Evolutionary conservation across 2,329 filamentous ascomycete genomes (phyloP).

Genomic region (Fusarium cicatricum): DNA sequence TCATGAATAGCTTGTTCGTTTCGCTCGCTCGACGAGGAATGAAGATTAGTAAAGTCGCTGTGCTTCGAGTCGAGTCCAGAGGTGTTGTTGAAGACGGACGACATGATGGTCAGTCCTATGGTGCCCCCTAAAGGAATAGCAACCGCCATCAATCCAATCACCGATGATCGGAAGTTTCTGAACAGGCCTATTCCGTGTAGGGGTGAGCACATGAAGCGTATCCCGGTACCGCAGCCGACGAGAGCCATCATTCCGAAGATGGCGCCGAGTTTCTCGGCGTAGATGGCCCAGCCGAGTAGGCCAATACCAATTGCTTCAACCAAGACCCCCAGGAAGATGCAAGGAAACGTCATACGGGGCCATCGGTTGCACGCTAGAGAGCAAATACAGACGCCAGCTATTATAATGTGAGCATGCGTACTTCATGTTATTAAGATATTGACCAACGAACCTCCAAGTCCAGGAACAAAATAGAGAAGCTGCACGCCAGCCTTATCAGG

Average conservation of each 20-base stretch:
- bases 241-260: constrained; percentile 74
- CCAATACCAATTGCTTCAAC: constrained; percentile 66
- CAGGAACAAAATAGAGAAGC: constrained; percentile 70
- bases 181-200: constrained; percentile 72
- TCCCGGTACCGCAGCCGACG: constrained; percentile 67
- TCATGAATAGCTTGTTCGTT: constrained; percentile 35
- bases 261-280: constrained; percentile 54
- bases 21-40: constrained; percentile 16
- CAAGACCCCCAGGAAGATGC: constrained; percentile 64
- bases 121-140: constrained; percentile 71
- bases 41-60: constrained; percentile 37
- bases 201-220: constrained; percentile 70
- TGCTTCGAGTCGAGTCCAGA: constrained; percentile 41
- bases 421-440: background rate
- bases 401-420: background rate
- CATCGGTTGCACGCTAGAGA: constrained; percentile 67
- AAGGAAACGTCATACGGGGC: constrained; percentile 68
- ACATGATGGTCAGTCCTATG: constrained; percentile 72
- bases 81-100: constrained; percentile 72
- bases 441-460: constrained; percentile 58
- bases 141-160: constrained; percentile 68
- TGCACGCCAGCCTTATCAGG: constrained; percentile 62
- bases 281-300: constrained; percentile 65
- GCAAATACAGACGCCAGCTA: constrained; percentile 63
- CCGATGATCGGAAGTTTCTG: constrained; percentile 62